phyloP scores from a whole-genome alignment of 1,139 yeast species.

The Entelexis sorbosivorans region DNA sequence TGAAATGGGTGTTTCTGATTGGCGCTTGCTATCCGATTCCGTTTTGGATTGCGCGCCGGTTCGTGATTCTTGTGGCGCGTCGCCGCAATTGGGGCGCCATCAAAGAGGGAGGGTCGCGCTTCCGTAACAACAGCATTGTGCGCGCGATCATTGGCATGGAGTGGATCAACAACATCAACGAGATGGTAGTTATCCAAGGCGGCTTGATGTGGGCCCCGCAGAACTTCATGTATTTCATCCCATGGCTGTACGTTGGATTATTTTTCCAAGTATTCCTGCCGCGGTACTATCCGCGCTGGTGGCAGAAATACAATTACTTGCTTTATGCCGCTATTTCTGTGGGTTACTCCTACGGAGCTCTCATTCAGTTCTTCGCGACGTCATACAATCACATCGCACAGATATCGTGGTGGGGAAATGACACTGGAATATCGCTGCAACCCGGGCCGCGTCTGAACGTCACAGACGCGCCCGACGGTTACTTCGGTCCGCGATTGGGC shows the following conservation, averaged over 20 bases:
- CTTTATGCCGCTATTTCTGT: constrained; percentile 47
- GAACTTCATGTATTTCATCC: constrained; percentile 42
- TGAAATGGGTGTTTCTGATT: constrained; percentile 43
- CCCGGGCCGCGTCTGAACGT: constrained; percentile 22
- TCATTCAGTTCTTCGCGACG: constrained; percentile 30
- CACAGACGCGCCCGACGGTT: constrained; percentile 31
- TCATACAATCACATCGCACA: constrained; percentile 25
- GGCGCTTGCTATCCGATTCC: constrained; percentile 40
- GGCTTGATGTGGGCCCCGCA: constrained; percentile 38
- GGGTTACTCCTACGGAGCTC: constrained; percentile 41
- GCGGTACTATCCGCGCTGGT: constrained; percentile 39
- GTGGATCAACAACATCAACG: constrained; percentile 41
- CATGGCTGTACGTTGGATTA: constrained; percentile 42
- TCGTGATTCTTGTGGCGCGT: constrained; percentile 31
- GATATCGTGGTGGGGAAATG: constrained; percentile 53
- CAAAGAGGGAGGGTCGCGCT: constrained; percentile 13
- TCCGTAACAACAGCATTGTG: constrained; percentile 9
- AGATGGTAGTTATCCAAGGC: constrained; percentile 43
- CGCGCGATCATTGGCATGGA: constrained; percentile 22
- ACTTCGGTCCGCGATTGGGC: constrained; percentile 35
- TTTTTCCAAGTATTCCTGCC: constrained; percentile 37
- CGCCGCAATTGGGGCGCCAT: constrained; percentile 33
- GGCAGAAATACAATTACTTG: constrained; percentile 48
- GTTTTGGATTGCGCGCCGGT: constrained; percentile 35
- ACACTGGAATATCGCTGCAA: constrained; percentile 41